These are phyloP conservation scores for Hygrophila difformis DNA, from an alignment of 257 asterid genomes.

Conservation along the genomic window DNA sequence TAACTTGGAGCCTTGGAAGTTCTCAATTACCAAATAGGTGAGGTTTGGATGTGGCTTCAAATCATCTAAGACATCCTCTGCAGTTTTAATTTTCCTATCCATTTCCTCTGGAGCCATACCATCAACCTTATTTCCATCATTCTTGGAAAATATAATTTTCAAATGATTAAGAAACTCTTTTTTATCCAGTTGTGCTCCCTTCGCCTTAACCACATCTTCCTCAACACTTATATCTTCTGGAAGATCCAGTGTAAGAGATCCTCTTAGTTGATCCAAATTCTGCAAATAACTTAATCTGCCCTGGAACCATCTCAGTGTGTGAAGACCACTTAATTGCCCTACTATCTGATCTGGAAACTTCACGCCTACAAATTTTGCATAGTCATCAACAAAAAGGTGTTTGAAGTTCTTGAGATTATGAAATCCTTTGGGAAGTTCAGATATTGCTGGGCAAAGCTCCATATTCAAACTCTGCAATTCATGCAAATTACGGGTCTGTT, in stretches of 20 bases:
- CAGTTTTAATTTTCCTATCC: too few species aligned
- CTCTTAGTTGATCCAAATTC: conserved; percentile 5
- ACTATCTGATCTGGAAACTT: too few species aligned
- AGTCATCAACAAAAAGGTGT: too few species aligned
- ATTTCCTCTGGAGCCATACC: too few species aligned
- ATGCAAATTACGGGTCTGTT: too few species aligned
- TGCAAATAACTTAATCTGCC: conserved; percentile 11
- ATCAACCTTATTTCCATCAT: too few species aligned
- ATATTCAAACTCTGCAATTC: conserved; percentile 18
- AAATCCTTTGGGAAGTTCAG: conserved; percentile 16
- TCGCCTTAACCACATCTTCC: too few species aligned
- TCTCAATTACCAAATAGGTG: not conserved
- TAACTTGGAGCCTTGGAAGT: conserved; percentile 10
- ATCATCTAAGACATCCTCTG: conserved; percentile 5
- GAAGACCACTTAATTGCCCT: conserved; percentile 8
- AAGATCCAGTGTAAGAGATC: not conserved
- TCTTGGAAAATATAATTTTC: too few species aligned
- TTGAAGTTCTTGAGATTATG: too few species aligned
- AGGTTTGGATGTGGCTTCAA: conserved; percentile 16
- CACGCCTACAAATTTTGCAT: too few species aligned
- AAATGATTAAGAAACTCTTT: conserved; percentile 4
- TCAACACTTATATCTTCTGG: not conserved
- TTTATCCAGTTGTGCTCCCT: conserved; percentile 11
- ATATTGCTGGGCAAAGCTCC: not conserved
- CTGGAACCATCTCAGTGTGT: not conserved